A percentile compares a stretch with the other conserved stretches of the same genome.
Conservation (phyloP, 345 rosid genomes). For the Sapria himalayana region DNA sequence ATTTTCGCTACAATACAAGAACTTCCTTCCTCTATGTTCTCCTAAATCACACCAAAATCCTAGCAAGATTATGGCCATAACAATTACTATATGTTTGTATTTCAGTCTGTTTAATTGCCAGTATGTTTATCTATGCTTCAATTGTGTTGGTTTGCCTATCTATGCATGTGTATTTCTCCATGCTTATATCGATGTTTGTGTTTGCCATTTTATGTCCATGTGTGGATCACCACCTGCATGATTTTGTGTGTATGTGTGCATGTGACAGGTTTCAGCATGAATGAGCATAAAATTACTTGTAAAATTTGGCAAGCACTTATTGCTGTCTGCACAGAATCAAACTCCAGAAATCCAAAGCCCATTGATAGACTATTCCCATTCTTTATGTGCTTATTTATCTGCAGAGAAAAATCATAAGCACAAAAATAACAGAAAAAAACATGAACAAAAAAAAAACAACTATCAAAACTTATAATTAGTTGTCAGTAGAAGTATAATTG, state of each 20-base stretch:
- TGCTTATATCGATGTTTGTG: too few species aligned
- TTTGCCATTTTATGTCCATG: too few species aligned
- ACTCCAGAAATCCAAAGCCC: slow-evolving; percentile 87
- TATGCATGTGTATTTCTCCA: too few species aligned
- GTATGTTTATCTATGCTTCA: not conserved
- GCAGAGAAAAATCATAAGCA: slow-evolving; percentile 11
- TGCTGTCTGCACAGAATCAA: slow-evolving; percentile 69
- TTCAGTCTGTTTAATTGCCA: too few species aligned
- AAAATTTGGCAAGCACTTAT: slow-evolving; percentile 37
- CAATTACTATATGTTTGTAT: too few species aligned
- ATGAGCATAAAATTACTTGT: slow-evolving; percentile 33
- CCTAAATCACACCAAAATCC: too few species aligned
- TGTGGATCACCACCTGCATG: too few species aligned
- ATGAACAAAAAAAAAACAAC: slow-evolving; percentile 7
- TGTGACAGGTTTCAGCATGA: too few species aligned
- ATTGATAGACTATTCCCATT: slow-evolving; percentile 62
- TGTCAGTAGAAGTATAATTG: slow-evolving; percentile 12
- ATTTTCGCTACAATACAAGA: too few species aligned
- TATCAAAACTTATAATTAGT: not conserved
- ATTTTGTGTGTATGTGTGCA: too few species aligned
- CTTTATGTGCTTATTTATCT: slow-evolving; percentile 71
- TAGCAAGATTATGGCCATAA: too few species aligned
- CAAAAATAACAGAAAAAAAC: slow-evolving; percentile 6
- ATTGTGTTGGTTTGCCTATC: not conserved
- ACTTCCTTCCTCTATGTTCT: too few species aligned